Base-by-base conservation (phyloP, 2,329 filamentous ascomycete species). In the Didymella pomorum region DNA sequence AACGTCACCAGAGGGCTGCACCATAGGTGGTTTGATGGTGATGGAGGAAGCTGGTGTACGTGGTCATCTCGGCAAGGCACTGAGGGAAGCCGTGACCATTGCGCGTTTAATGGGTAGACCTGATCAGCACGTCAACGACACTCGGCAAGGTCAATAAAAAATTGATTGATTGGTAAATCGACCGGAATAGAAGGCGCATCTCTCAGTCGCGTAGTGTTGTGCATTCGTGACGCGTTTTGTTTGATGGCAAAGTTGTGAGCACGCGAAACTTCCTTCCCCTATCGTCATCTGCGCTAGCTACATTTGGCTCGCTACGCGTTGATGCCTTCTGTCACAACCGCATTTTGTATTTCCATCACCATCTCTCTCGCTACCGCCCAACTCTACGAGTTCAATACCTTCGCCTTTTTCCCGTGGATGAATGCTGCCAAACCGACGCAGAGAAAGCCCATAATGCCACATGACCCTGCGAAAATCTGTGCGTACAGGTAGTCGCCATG, bases 81-180 rank as follows among this genome's bases (percentile, higher is more conserved):
- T 83, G 14, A 70, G 81, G n/a, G 81, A 83, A 60, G 79, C 81
- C 11, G 80, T 82, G 0, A 82, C 80, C 6, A 71, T 82, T 58
- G 80, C 81, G 14, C 68, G 79, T 4, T 58, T 76, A 21, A 81
- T 81, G 79, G 78, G 72, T 16, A 74, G 66, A 0, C 67, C 68
- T 11, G 16, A 35, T 8, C 31, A n/a, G 16, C 79, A 81, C 63
- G 72, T 80, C 0, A 81, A 81, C 51, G 79, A 81, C 59, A 81
- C 78, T 14, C 59, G 79, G 33, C 56, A 60, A 42, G 52, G 56
- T 9, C 52, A 60, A 16, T 55, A 55, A 31, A 5, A 12, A 8
- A 8, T 9, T 6, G 16, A 10, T 20, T 11, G 5, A 20, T 37
- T n/a, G 18, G 2, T 7, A 20, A 20, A 37, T 5, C 18, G 35